Evolutionary conservation across 306 rosid genomes (phyloP), one percentile per base, ranked within the genome.

Genomic region (Cicer chorassanicum): DNA sequence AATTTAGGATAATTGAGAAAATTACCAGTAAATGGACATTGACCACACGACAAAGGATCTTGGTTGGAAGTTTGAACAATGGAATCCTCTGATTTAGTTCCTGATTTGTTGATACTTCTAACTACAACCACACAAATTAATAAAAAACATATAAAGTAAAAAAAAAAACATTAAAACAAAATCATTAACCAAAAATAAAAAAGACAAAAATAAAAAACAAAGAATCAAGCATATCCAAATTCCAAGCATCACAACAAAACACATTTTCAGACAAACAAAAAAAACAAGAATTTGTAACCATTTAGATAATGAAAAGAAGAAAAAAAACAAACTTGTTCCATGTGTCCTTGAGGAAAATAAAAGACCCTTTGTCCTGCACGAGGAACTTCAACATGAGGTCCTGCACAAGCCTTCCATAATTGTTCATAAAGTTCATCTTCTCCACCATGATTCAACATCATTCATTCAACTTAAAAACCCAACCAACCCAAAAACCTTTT

Each of bases 301-400:
- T 44, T 8, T 2, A 13, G n/a, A 48, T 12, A 48, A 12, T 48
- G 24, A 4, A 61, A 68, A 40, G 6, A 68, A 38, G 34, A 29
- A 59, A 55, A 5, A 5, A 19, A 71, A 78, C 84, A 70, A 57
- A 91, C 97, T 82, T 94, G 98, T 65, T 91, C 97, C 96, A 92
- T 91, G 67, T 94, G 98, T 1, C 98, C 98, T 65, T 94, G 98
- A 7, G 97, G 98, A 70, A 94, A 90, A 68, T 92, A 92, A 73
- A 57, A 88, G 14, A 90, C 96, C 82, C 85, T 87, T 80, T 92
- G 87, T 5, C 15, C 45, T 3, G 11, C 11, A 69, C 57, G 84
- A 81, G 93, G 96, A 75, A 92, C 86, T 57, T 86, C 97, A 4
- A 88, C 96, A 45, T 84, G 89, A 9, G 96, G 93, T 61, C 93